Conservation (phyloP, 352 stramenopile genomes). For the Phytophthora citricola region DNA sequence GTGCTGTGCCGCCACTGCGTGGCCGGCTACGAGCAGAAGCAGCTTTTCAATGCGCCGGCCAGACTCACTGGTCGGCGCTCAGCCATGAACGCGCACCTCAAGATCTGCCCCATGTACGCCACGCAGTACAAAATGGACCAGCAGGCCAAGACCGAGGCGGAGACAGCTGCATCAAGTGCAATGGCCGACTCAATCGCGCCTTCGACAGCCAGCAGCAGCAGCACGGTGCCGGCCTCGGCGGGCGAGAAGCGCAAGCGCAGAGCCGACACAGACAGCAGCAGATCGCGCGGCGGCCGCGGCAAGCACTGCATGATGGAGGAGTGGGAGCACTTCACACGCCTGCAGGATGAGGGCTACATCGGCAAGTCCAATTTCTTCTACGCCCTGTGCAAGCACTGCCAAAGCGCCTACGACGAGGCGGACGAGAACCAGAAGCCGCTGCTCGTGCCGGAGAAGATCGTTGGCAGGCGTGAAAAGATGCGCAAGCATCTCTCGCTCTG, state of each 20-base stretch:
- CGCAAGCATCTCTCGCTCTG: slow-evolving; percentile 74
- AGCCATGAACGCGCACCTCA: slow-evolving; percentile 81
- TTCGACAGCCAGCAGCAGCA: background rate
- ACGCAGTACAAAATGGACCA: slow-evolving; percentile 73
- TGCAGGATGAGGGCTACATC: slow-evolving; percentile 84
- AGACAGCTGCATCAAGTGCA: slow-evolving; percentile 5
- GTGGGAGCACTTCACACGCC: slow-evolving; percentile 78
- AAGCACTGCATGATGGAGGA: slow-evolving; percentile 89
- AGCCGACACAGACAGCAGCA: slow-evolving; percentile 38
- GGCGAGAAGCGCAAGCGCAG: slow-evolving; percentile 67
- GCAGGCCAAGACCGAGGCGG: slow-evolving; percentile 25
- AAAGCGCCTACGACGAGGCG: slow-evolving; percentile 64
- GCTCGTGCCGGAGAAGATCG: slow-evolving; percentile 67
- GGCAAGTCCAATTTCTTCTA: slow-evolving; percentile 87
- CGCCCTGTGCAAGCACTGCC: slow-evolving; percentile 74
- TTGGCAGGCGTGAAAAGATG: slow-evolving; percentile 81
- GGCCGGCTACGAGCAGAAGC: slow-evolving; percentile 65
- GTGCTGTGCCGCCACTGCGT: slow-evolving; percentile 81
- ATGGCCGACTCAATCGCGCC: no score
- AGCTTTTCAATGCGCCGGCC: slow-evolving; percentile 60
- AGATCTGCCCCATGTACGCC: slow-evolving; percentile 71
- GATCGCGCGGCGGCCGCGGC: slow-evolving; percentile 55
- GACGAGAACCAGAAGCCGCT: slow-evolving; percentile 59
- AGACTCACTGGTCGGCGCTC: slow-evolving; percentile 76
- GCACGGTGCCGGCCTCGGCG: slow-evolving; percentile 13